These are phyloP conservation scores for Rhodotorula glutinis DNA, from an alignment of 1,284 basidiomycete species.

Conservation along the genomic window DNA sequence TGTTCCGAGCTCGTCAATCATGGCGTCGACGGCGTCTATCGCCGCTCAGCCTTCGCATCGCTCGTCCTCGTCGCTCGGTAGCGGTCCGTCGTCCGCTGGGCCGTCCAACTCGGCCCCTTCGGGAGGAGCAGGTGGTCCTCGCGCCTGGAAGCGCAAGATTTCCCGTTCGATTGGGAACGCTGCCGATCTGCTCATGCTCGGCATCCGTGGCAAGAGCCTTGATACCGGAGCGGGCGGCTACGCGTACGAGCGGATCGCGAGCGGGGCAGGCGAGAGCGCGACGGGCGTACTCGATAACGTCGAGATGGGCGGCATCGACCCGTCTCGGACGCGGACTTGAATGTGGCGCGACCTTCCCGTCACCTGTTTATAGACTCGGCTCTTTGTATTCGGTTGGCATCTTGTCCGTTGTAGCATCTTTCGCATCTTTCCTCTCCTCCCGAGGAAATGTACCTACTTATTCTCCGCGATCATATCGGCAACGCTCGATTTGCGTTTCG, in stretches of 20 bases:
- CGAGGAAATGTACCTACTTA: too few species aligned
- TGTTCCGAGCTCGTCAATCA: conserved; percentile 5
- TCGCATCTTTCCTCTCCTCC: neutral
- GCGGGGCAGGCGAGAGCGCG: conserved; percentile 1
- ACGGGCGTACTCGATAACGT: conserved; percentile 2
- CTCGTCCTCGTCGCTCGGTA: neutral
- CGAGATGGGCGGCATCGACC: conserved; percentile 7
- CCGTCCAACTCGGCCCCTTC: neutral
- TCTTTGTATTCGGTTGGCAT: neutral
- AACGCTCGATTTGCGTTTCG: too few species aligned
- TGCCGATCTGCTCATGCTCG: conserved; percentile 15
- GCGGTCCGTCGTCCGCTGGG: neutral
- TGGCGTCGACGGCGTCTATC: neutral
- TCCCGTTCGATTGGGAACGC: conserved; percentile 23
- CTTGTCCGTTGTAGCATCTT: conserved; percentile 1
- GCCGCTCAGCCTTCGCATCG: neutral
- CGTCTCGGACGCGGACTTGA: neutral
- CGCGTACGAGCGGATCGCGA: conserved; percentile 21
- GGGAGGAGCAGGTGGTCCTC: neutral
- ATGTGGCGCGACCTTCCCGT: too few species aligned
- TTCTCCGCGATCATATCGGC: too few species aligned
- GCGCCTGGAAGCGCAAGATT: conserved; percentile 23
- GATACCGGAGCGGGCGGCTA: neutral
- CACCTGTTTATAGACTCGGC: neutral
- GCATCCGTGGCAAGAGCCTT: neutral